phyloP scores from a whole-genome alignment of 2,329 filamentous ascomycete genomes.

The Graphium sp. region DNA sequence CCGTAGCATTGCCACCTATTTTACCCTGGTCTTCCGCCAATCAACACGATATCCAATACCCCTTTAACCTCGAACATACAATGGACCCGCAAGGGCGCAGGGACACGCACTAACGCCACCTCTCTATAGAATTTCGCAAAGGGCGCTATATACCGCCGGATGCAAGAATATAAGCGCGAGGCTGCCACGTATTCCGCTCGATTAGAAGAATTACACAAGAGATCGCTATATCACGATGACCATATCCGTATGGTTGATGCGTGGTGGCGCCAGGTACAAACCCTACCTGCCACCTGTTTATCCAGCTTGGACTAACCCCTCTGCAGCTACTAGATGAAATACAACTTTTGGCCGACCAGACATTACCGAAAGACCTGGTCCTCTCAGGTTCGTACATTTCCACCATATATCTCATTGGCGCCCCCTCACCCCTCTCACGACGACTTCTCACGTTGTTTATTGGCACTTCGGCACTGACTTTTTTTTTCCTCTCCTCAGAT shows the following conservation, averaged over 20 bases:
- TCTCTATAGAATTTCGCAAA: conserved; percentile 65
- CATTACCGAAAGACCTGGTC: no score
- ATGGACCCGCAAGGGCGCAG: no score
- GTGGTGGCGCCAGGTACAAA: conserved; percentile 77
- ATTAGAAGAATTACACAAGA: conserved; percentile 64
- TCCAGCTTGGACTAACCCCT: not conserved
- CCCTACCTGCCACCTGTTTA: conserved; percentile 1
- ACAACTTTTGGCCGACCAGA: conserved; percentile 3
- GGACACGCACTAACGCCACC: conserved; percentile 3
- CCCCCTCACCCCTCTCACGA: no score
- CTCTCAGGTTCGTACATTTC: no score
- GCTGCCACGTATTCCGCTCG: conserved; percentile 67
- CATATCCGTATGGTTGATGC: conserved; percentile 79
- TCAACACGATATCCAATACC: no score
- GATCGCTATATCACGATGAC: conserved; percentile 72
- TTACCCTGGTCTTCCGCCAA: no score
- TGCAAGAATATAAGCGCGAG: conserved; percentile 94
- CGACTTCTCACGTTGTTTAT: no score
- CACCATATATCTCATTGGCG: no score
- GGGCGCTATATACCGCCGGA: conserved; percentile 91
- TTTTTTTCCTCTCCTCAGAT: conserved; percentile 22
- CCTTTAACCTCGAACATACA: no score
- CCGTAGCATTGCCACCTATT: no score
- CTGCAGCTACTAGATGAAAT: conserved; percentile 4
- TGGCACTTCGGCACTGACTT: no score